A percentile compares a stretch with the other conserved stretches of the same genome.
phyloP scores from a whole-genome alignment of 2,329 filamentous ascomycete genomes.

The Onygena corvina region DNA sequence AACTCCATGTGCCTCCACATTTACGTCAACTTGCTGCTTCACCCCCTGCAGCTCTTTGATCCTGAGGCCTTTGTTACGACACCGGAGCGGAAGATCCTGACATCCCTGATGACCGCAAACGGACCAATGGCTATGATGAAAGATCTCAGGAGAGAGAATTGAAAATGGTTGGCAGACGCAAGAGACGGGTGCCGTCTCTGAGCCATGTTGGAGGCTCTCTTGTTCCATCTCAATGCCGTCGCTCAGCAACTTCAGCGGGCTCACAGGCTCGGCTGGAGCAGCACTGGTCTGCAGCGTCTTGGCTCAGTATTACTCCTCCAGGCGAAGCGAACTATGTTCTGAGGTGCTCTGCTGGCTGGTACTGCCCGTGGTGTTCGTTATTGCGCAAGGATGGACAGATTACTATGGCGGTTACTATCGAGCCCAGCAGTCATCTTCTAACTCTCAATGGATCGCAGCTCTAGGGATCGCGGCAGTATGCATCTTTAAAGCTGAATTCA shows the following conservation, averaged over 20 bases:
- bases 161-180: too few relatives aligned
- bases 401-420: background rate
- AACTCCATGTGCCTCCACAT: too few relatives aligned
- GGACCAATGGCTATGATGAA: too few relatives aligned
- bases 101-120: too few relatives aligned
- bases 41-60: too few relatives aligned
- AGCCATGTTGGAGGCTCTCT: background rate
- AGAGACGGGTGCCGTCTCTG: too few relatives aligned
- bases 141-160: background rate
- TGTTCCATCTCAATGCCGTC: background rate
- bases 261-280: constrained; percentile 6
- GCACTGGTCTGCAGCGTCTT: constrained; percentile 4
- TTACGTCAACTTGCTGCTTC: too few relatives aligned
- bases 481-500: constrained; percentile 8
- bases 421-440: background rate
- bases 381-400: background rate
- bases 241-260: background rate
- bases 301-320: background rate
- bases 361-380: constrained; percentile 4
- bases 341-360: constrained; percentile 9
- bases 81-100: too few relatives aligned
- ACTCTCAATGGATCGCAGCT: constrained; percentile 7
- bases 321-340: constrained; percentile 6
- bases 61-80: too few relatives aligned
- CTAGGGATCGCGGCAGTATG: constrained; percentile 4